Base-by-base conservation (phyloP, 495 filamentous ascomycete genomes). In the Massariosphaeria phaeospora region DNA sequence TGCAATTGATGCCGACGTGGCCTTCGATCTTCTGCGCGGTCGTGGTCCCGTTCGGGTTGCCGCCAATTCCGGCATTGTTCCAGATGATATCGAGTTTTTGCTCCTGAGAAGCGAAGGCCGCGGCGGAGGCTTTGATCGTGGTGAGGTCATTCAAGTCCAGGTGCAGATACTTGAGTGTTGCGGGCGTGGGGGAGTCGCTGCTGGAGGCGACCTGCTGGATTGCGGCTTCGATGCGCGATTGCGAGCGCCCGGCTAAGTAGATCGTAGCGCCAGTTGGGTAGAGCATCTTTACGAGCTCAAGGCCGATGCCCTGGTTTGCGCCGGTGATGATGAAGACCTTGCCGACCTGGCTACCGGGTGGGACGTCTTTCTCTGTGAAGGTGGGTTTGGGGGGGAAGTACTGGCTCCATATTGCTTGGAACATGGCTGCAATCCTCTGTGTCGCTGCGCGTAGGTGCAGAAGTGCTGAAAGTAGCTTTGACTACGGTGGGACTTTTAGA, bases 11-110 rank as follows among this genome's bases (percentile, higher is more conserved):
- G 8, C 64, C 71, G 17, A 76, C 62, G 48, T 77, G 69, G 2
- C 77, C 55, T 38, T 79, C 78, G 56, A 73, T 65, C 21, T 69
- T 70, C 53, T 68, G 66, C 1, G 57, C 44, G n/a, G 66, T 64
- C 13, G 61, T 65, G 21, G 50, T 67, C 24, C 69, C 76, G 1
- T 12, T 30, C 1, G 75, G 73, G 0, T 71, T 69, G 13, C 53
- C 45, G 67, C 73, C 73, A 33, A 81, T 69, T n/a, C 55, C 63
- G 20, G 69, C 78, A 9, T 77, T 77, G 63, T 80, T 81, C 52
- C 77, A 12, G 1, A 81, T 65, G 40, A 76, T 71, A 67, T 81
- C 70, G 24, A 81, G 69, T 3, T 67, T 54, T 1, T 45, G 27
- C 53, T 80, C 75, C 33, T 63, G 64, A 1, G 15, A 11, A n/a